Conservation (phyloP, 2,329 filamentous ascomycete genomes). For the Talaromyces funiculosus region DNA sequence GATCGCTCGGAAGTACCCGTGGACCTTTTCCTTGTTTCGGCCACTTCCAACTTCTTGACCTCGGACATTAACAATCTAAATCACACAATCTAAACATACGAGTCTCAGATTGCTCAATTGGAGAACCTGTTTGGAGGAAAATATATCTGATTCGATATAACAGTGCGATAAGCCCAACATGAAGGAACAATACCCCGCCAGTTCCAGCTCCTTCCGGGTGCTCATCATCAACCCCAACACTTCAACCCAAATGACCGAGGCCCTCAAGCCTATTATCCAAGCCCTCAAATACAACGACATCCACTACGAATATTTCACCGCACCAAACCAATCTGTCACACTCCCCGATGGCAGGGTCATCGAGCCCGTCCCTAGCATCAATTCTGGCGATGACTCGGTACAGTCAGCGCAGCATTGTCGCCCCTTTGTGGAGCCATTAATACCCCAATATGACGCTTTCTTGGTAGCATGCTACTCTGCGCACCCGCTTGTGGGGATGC, state of each 20-base stretch:
- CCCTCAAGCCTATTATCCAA: constrained; percentile 36
- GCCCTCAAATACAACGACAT: constrained; percentile 32
- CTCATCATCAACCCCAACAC: constrained; percentile 45
- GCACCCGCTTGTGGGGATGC: constrained; percentile 64
- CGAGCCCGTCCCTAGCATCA: constrained; percentile 66
- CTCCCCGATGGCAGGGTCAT: constrained; percentile 26
- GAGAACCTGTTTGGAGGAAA: background rate
- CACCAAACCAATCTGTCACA: constrained; percentile 26
- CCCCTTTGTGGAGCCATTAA: constrained; percentile 44
- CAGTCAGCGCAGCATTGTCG: constrained; percentile 60
- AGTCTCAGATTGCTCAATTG: background rate
- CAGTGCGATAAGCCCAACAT: background rate
- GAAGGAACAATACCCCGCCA: constrained; percentile 3
- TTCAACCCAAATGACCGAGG: constrained; percentile 40
- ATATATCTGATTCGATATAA: background rate
- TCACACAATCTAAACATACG: background rate
- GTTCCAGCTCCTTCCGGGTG: constrained; percentile 24
- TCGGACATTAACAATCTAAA: background rate
- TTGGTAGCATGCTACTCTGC: constrained; percentile 85
- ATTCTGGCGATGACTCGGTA: constrained; percentile 64
- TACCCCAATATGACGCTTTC: constrained; percentile 59
- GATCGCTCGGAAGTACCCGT: background rate
- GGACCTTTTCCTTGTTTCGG: background rate
- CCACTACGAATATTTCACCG: constrained; percentile 37
- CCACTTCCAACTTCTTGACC: background rate